Evolutionary conservation across 345 rosid genomes (phyloP), one percentile per base, ranked within the genome.

Genomic region (Brassica napus): DNA sequence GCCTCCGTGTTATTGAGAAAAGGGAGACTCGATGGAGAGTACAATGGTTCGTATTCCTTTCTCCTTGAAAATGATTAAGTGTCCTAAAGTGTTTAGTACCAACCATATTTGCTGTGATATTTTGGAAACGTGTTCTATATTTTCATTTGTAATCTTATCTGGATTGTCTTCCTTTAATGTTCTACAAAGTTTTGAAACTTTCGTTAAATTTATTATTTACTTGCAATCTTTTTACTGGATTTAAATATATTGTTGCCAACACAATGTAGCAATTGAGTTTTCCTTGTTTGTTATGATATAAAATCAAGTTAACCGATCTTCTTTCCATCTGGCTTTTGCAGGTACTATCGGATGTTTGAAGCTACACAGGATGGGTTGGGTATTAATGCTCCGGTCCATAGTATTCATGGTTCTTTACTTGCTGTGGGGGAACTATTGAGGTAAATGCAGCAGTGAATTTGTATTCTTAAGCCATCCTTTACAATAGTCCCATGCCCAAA

Each of bases 21-120:
- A 94, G 98, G 28, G 99, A 96, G 87, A 96, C 99, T 59, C 97
- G 99, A 3, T 96, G 98, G 99, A 91, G 97, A 54, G 99, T 96
- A 78, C 99, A 93, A 44, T 93, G 99, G 99, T 96, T 62, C 74
- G 98, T 88, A 71, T 58, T 65, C 57, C 65, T 9, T 74, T 52
- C 59, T 65, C 68, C 52, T 42, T 71, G 59, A 71, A 18, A 71
- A 26, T 76, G 63, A 34, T 64, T 21, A 23, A 31, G 39, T 60
- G 72, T 59, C 77, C 72, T 65, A 16, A 30, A 21, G 28, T 65
- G 68, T 65, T 75, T 42, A 57, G 52, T 42, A 39, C 8, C 52
- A 52, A 28, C 31, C 31, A 28, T 54, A 37, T 37, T 52, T 80
- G 71, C 49, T 75, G 52, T n/a, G 35, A 37, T 69, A 69, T 18